phyloP scores from a whole-genome alignment of 495 filamentous ascomycete genomes.

The Schizothecium vesticola region DNA sequence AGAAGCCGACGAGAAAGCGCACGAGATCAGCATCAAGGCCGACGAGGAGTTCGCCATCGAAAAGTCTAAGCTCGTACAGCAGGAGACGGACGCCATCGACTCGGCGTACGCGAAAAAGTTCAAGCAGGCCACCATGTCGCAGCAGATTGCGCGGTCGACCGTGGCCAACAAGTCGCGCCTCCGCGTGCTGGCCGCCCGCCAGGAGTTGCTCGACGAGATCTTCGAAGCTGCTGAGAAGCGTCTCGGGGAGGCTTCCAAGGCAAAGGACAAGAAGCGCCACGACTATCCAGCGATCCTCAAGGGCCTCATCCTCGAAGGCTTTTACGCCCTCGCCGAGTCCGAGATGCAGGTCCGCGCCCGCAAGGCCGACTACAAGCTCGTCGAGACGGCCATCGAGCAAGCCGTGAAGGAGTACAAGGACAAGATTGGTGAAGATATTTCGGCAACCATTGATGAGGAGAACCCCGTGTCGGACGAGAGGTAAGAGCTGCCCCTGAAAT shows the following conservation, averaged over 20 bases:
- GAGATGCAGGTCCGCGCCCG: conserved; percentile 66
- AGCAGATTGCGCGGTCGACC: conserved; percentile 93
- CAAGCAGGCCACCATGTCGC: conserved; percentile 92
- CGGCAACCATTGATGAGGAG: conserved; percentile 64
- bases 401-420: conserved; percentile 79
- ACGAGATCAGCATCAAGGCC: conserved; percentile 94
- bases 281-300: conserved; percentile 55
- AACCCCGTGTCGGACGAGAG: conserved; percentile 74
- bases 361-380: conserved; percentile 69
- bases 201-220: conserved; percentile 87
- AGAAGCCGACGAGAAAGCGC: conserved; percentile 93
- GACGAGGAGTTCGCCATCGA: conserved; percentile 98
- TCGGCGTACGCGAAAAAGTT: conserved; percentile 90
- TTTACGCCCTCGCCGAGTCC: conserved; percentile 79
- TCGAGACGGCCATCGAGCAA: conserved; percentile 67
- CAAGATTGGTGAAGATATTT: conserved; percentile 58
- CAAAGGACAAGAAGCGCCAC: conserved; percentile 66
- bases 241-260: conserved; percentile 50
- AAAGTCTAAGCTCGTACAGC: conserved; percentile 94
- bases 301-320: conserved; percentile 79
- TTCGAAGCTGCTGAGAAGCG: conserved; percentile 72
- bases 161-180: conserved; percentile 92
- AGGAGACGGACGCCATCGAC: conserved; percentile 92
- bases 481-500: conserved; percentile 51
- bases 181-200: conserved; percentile 74